These are phyloP conservation scores for Blattamonas nauphoetae DNA, from an alignment of 78 protist species.

Conservation along the genomic window DNA sequence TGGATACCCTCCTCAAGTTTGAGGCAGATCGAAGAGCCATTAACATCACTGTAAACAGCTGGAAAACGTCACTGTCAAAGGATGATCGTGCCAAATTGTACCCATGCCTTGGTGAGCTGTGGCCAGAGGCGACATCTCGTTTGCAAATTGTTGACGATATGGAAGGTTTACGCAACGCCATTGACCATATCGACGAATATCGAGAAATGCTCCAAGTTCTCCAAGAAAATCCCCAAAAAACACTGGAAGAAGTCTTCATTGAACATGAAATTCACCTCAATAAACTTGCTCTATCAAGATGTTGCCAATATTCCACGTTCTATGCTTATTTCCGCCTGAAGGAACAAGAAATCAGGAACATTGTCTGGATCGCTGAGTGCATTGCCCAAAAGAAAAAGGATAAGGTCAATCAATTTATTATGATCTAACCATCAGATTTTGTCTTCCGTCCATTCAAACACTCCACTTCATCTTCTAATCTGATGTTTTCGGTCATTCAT, in stretches of 20 bases:
- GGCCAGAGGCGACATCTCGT: constrained; percentile 53
- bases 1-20: constrained; percentile 63
- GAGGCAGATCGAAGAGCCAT: constrained; percentile 94
- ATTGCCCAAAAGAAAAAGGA: constrained; percentile 40
- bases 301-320: constrained; percentile 78
- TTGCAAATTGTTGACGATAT: constrained; percentile 29
- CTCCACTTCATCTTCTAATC: background rate
- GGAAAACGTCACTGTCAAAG: constrained; percentile 60
- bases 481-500: background rate
- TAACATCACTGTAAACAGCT: constrained; percentile 81
- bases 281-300: constrained; percentile 64
- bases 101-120: constrained; percentile 58
- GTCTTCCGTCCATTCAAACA: background rate
- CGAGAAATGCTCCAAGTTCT: constrained; percentile 52
- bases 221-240: constrained; percentile 29
- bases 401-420: constrained; percentile 8
- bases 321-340: constrained; percentile 72
- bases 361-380: constrained; percentile 94
- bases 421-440: background rate
- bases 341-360: constrained; percentile 86
- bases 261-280: constrained; percentile 57
- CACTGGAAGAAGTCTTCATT: constrained; percentile 78
- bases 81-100: constrained; percentile 72
- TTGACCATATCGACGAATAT: constrained; percentile 66
- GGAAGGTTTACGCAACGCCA: constrained; percentile 49